Evolutionary conservation across 306 rosid species (phyloP), one percentile per base, ranked within the genome.

Genomic region (Trifolium pratense): DNA sequence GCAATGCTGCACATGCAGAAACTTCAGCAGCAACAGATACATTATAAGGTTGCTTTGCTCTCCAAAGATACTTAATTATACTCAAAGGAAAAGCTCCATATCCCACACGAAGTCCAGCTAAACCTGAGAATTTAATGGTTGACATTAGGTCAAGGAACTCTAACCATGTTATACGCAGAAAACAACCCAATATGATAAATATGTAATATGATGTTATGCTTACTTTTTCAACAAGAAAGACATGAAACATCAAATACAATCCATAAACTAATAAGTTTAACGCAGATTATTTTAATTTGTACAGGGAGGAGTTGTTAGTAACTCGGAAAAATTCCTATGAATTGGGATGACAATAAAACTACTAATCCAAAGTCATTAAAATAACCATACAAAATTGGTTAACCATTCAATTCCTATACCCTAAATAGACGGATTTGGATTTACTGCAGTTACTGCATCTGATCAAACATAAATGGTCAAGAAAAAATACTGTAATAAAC

Each of bases 91-190:
- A 91, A 52, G 99, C 97, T 84, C 99, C 99, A 74, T 94, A 94
- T 75, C 99, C 99, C 60, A 94, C 99, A 26, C 99, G 96, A 72
- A 91, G 93, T 78, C 99, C 99, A 23, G 99, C 99, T 75, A 91
- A 91, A 82, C 99, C 99, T 91, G 92, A 84, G 78, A 40, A 23
- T 9, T 20, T 3, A 20, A 1, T 23, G 59, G 70, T 23, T 65
- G 37, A 37, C 32, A 82, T 37, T 49, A 49, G 59, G 34, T 70
- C 5, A 56, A 31, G 31, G 40, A 59, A 67, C 14, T 17, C 40
- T 52, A 77, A 67, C 73, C 71, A 66, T 49, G 5, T 23, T 26
- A 36, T 45, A 36, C 8, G 59, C 16, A 36, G 66, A 13, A 31
- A 32, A 60, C 8, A 20, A 59, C 14, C 60, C 34, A 20, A 34